Percentiles rank a stretch among this genome's conserved stretches.
phyloP scores from a whole-genome alignment of 495 filamentous ascomycete species.

The Xylaria sp. region DNA sequence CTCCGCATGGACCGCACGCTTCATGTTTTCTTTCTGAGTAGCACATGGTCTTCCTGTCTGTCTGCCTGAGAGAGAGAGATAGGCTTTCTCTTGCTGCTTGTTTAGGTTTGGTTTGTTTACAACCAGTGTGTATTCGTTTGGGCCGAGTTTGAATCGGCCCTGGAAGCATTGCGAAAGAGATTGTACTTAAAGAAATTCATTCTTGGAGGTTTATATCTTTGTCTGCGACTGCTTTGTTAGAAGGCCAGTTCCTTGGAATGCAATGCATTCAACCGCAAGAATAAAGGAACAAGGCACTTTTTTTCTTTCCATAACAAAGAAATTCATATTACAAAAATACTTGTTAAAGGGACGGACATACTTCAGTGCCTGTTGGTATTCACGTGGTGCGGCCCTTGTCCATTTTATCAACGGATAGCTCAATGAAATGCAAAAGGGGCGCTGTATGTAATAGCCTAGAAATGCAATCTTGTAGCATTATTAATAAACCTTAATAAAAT shows the following conservation, averaged over 20 bases:
- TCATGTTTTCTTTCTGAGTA: neutral
- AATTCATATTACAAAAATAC: too few relatives aligned
- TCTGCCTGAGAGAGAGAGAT: neutral
- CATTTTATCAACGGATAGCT: neutral
- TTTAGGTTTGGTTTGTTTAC: neutral
- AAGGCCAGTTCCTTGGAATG: neutral
- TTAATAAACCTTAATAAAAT: neutral
- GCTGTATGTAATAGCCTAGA: neutral
- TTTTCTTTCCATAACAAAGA: neutral
- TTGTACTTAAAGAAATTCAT: neutral
- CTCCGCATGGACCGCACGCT: neutral
- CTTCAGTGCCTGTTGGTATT: neutral
- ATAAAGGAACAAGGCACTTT: neutral
- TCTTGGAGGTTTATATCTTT: neutral
- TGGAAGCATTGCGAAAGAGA: neutral
- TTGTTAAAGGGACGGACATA: neutral
- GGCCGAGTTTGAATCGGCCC: neutral
- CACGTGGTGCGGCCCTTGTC: neutral
- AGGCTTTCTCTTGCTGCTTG: too few relatives aligned
- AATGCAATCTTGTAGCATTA: neutral
- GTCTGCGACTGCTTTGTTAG: neutral
- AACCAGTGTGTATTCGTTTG: neutral
- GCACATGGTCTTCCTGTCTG: conserved; percentile 10
- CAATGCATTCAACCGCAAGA: neutral
- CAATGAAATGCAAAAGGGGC: neutral